phyloP scores from a whole-genome alignment of 225 moss, liverwort and hornwort genomes.

The Bryoerythrophyllum caledonicum region DNA sequence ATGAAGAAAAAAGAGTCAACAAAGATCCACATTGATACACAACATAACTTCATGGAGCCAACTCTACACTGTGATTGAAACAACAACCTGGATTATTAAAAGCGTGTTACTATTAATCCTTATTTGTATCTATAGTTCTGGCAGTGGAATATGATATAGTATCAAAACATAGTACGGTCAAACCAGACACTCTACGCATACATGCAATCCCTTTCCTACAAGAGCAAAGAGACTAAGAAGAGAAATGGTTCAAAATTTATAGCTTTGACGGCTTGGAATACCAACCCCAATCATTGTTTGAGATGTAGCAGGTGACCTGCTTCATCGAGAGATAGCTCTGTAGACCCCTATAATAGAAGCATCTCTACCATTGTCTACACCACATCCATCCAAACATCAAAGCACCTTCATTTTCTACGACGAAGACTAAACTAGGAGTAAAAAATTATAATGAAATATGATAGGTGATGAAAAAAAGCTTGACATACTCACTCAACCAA shows the following conservation, averaged over 20 bases:
- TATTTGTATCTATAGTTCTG: not conserved
- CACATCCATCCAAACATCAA: too few species aligned
- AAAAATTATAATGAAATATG: too few species aligned
- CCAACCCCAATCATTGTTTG: slow-evolving; percentile 94
- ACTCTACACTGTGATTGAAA: slow-evolving; percentile 10
- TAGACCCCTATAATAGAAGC: slow-evolving; percentile 93
- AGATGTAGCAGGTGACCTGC: slow-evolving; percentile 86
- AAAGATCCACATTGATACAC: too few species aligned
- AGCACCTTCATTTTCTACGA: too few species aligned
- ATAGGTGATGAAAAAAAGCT: too few species aligned
- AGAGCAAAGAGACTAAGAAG: not conserved
- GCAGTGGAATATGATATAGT: not conserved
- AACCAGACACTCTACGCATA: slow-evolving; percentile 15
- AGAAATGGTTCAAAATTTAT: slow-evolving; percentile 24
- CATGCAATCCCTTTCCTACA: slow-evolving; percentile 20
- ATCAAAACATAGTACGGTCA: not conserved
- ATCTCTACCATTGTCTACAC: too few species aligned
- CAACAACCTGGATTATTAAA: not conserved
- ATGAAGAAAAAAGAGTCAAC: too few species aligned
- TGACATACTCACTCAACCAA: too few species aligned
- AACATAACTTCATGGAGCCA: not conserved
- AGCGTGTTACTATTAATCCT: not conserved
- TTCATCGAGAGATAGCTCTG: slow-evolving; percentile 91
- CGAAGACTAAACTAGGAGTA: too few species aligned
- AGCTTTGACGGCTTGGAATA: slow-evolving; percentile 92